These are phyloP conservation scores for Ascochyta koolunga DNA, from an alignment of 2,329 filamentous ascomycete genomes.

Conservation along the genomic window DNA sequence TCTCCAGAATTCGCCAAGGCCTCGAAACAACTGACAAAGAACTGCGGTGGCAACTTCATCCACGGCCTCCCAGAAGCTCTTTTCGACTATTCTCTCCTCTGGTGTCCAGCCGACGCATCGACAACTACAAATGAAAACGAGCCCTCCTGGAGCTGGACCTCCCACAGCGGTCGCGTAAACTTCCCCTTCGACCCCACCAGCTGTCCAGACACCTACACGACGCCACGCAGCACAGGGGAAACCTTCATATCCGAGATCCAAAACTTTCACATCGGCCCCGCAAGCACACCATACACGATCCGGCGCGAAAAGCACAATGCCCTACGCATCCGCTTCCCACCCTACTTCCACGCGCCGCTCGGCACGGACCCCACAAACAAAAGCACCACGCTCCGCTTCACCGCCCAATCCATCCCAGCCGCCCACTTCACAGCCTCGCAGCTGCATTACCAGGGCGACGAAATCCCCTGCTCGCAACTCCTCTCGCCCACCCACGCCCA, in stretches of 20 bases:
- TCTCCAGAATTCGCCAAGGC: conserved; percentile 31
- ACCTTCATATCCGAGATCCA: conserved; percentile 40
- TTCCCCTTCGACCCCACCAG: conserved; percentile 45
- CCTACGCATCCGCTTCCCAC: conserved; percentile 33
- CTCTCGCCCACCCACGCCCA: conserved; percentile 27
- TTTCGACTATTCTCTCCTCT: conserved; percentile 42
- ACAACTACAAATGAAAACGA: conserved; percentile 23
- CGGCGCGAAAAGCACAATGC: conserved; percentile 32
- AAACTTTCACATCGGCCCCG: conserved; percentile 35
- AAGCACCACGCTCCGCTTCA: conserved; percentile 36
- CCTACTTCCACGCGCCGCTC: conserved; percentile 33
- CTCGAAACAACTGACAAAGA: conserved; percentile 33
- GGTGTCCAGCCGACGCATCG: conserved; percentile 36
- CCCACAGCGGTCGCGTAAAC: conserved; percentile 33
- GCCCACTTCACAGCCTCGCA: conserved; percentile 35
- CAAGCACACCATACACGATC: conserved; percentile 32
- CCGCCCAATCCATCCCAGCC: conserved; percentile 31
- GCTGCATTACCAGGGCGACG: conserved; percentile 23
- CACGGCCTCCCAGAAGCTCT: conserved; percentile 41
- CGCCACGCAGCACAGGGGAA: conserved; percentile 26
- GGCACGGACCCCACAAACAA: conserved; percentile 25
- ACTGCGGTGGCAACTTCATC: conserved; percentile 38
- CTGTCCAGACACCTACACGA: conserved; percentile 35
- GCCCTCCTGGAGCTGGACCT: conserved; percentile 44
- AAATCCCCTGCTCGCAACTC: conserved; percentile 37